These are phyloP conservation scores for Zygoascus flipseniorum DNA, from an alignment of 805 yeast species.

Conservation along the genomic window DNA sequence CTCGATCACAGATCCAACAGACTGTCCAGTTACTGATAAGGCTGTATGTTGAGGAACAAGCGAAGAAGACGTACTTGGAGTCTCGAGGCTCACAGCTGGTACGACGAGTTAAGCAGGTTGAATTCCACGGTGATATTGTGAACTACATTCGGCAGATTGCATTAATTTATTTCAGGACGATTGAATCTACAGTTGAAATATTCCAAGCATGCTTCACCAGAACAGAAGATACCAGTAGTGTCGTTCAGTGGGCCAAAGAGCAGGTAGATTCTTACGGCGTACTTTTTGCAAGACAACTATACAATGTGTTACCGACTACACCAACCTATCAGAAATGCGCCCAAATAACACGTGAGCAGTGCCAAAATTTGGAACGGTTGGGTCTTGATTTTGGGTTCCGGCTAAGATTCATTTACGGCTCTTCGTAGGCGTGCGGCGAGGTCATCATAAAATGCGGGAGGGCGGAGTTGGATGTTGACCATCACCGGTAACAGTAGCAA, in stretches of 20 bases:
- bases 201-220: slow-evolving; percentile 44
- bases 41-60: slow-evolving; percentile 40
- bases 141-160: slow-evolving; percentile 53
- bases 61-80: slow-evolving; percentile 41
- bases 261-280: slow-evolving; percentile 53
- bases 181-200: slow-evolving; percentile 48
- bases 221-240: slow-evolving; percentile 40
- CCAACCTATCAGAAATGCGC: slow-evolving; percentile 48
- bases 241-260: slow-evolving; percentile 71
- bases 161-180: slow-evolving; percentile 50
- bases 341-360: slow-evolving; percentile 47
- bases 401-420: slow-evolving; percentile 36
- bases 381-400: slow-evolving; percentile 73
- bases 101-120: slow-evolving; percentile 41
- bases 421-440: neutral
- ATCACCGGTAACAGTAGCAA: neutral
- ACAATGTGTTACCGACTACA: slow-evolving; percentile 49
- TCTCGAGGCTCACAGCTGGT: slow-evolving; percentile 41
- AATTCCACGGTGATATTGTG: slow-evolving; percentile 46
- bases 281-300: slow-evolving; percentile 56
- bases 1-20: slow-evolving; percentile 19
- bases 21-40: slow-evolving; percentile 30
- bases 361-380: slow-evolving; percentile 48
- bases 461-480: neutral
- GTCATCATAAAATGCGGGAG: neutral